Base-by-base conservation (phyloP, 768 basidiomycete genomes). In the Pulveroboletus sp. region DNA sequence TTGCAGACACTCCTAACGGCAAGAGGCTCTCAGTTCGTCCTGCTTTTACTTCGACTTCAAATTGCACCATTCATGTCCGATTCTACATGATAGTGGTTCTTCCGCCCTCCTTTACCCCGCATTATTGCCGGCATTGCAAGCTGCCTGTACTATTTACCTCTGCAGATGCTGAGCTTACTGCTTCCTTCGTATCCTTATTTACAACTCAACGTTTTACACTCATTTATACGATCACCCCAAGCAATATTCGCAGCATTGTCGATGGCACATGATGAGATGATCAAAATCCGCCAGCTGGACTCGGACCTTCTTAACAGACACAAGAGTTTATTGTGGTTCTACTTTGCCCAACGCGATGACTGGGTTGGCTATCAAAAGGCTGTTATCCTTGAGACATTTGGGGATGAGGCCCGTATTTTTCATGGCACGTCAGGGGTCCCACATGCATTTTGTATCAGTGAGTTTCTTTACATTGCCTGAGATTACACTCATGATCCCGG, bases 391-490 rank as follows among this genome's bases (percentile, higher is more conserved):
- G 59, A 55, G 4, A 64, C 61, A 5, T 66, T 83, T 46, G 65
- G 71, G 19, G 65, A 72, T 37, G 63, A 51, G 20, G 62, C 62
- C 36, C 59, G 54, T 27, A 73, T 81, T 26, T 73, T 75, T 22
- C 73, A 76, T 55, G 80, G 72, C 4, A 65, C 64, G 6, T 59
- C 68, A 6, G 74, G 72, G 27, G 73, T 86, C 31, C 84, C 83
- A 3, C 88, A 89, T 62, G 80, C 82, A 14, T 89, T 89, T 62
- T 87, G 82, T 61, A 80, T 90, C 43, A 79, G 84, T 87, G 55
- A 60, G 83, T 72, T 22, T 31, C 34, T 27, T 5, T 41, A 22
- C 44, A 5, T 23, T n/a, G 24, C 30, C 5, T 16, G 30, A 37
- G 34, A 46, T 23, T 24, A n/a, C 34, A 22, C 49, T 38, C 13